phyloP scores from a whole-genome alignment of 495 filamentous ascomycete genomes.

The Delitschia confertaspora region DNA sequence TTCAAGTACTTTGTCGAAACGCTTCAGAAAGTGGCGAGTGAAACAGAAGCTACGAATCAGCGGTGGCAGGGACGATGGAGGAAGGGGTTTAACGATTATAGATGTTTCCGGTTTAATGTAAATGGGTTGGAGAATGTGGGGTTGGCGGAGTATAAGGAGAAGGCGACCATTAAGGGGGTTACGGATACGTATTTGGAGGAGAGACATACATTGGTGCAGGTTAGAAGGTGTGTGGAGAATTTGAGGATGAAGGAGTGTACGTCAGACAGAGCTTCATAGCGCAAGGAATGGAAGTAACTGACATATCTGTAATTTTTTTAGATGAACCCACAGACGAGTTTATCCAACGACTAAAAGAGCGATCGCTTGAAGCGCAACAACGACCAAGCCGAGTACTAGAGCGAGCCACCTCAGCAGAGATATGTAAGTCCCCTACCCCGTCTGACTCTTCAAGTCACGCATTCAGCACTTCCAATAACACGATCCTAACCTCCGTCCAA shows the following conservation, averaged over 20 bases:
- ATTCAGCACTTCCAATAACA: too few relatives aligned
- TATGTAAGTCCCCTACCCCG: not conserved
- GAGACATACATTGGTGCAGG: not conserved
- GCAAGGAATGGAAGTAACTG: not conserved
- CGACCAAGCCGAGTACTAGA: not conserved
- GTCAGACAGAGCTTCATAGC: not conserved
- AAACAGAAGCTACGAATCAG: constrained; percentile 11
- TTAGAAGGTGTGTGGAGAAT: constrained; percentile 9
- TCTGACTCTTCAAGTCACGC: not conserved
- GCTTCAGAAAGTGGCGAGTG: constrained; percentile 4
- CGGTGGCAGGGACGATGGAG: constrained; percentile 4
- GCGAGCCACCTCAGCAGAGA: constrained; percentile 3
- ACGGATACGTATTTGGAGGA: constrained; percentile 1
- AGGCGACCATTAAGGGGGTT: constrained; percentile 2
- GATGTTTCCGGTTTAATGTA: constrained; percentile 21
- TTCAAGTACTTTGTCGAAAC: constrained; percentile 7
- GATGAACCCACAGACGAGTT: constrained; percentile 6
- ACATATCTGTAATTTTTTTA: not conserved
- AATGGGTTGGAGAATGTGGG: constrained; percentile 9
- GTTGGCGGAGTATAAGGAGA: constrained; percentile 9
- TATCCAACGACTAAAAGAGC: not conserved
- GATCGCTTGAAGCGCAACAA: constrained; percentile 2
- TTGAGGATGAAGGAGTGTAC: constrained; percentile 11
- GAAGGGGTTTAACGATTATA: not conserved
- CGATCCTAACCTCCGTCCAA: not conserved